Evolutionary conservation across 768 basidiomycete genomes (phyloP).

Genomic region (Kwoniella botswanensis): DNA sequence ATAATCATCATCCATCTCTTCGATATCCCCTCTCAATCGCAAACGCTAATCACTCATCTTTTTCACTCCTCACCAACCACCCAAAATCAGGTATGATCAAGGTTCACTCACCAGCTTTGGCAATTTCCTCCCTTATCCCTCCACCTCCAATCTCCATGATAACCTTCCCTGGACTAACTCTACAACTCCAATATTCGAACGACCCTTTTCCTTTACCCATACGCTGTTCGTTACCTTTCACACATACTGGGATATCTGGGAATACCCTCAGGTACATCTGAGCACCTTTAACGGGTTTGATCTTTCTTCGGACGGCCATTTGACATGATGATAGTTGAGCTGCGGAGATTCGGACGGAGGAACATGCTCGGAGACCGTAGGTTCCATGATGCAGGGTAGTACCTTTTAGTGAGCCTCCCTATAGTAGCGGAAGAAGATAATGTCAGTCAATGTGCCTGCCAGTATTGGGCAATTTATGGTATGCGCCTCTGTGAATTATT

Average conservation of each 20-base stretch:
- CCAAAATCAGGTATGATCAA: no score
- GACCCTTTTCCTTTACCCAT: constrained; percentile 99
- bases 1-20: no score
- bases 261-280: constrained; percentile 89
- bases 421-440: background rate
- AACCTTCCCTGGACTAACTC: constrained; percentile 84
- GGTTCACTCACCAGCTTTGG: constrained; percentile 27
- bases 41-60: no score
- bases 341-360: constrained; percentile 78
- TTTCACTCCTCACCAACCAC: no score
- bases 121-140: constrained; percentile 67
- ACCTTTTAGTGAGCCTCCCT: constrained; percentile 88
- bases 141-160: constrained; percentile 91
- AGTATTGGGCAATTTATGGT: no score
- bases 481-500: no score
- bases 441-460: background rate
- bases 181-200: constrained; percentile 97
- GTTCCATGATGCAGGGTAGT: constrained; percentile 90
- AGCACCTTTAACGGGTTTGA: constrained; percentile 85
- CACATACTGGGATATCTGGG: constrained; percentile 95
- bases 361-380: constrained; percentile 88
- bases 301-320: constrained; percentile 84
- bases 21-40: no score
- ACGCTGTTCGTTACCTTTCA: constrained; percentile 98
- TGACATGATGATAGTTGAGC: constrained; percentile 87